Percentiles rank a stretch among this genome's conserved stretches.
Conservation (phyloP, 106 monocot genomes). For the Phalaenopsis equestris region DNA sequence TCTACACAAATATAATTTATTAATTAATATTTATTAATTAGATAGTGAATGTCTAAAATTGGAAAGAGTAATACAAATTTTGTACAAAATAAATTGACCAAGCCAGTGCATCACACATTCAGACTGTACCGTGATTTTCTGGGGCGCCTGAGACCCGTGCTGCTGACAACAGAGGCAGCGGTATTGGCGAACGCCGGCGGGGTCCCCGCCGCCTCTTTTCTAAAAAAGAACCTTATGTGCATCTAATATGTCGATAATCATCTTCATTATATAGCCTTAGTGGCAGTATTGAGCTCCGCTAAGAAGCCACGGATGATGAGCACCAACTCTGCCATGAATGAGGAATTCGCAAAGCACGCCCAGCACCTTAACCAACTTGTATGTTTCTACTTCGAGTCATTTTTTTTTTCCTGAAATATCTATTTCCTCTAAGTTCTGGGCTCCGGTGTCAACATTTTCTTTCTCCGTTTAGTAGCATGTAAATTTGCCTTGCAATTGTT, state of each 20-base stretch:
- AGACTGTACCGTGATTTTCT: too few relatives aligned
- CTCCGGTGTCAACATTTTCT: background rate
- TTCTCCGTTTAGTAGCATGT: background rate
- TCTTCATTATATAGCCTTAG: slow-evolving; percentile 10
- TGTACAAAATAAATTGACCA: too few relatives aligned
- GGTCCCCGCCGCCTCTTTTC: background rate
- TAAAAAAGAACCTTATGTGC: background rate
- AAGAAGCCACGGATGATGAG: slow-evolving; percentile 56
- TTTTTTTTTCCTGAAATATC: background rate
- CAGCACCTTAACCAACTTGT: slow-evolving; percentile 66
- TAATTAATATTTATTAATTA: too few relatives aligned
- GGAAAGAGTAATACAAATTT: too few relatives aligned
- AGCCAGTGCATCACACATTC: too few relatives aligned
- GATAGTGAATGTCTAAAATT: too few relatives aligned
- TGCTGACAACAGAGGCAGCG: background rate
- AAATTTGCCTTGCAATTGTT: background rate
- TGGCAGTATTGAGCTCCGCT: slow-evolving; percentile 14
- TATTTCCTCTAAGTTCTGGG: background rate
- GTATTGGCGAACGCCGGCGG: background rate
- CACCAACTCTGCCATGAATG: slow-evolving; percentile 43
- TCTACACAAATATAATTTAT: too few relatives aligned
- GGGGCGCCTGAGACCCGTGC: too few relatives aligned
- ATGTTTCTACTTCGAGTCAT: background rate
- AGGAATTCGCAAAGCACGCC: slow-evolving; percentile 51
- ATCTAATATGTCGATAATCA: background rate